Percentiles rank a stretch among this genome's conserved stretches.
Conservation (phyloP, 805 yeast genomes). For the Wickerhamomyces ciferrii region DNA sequence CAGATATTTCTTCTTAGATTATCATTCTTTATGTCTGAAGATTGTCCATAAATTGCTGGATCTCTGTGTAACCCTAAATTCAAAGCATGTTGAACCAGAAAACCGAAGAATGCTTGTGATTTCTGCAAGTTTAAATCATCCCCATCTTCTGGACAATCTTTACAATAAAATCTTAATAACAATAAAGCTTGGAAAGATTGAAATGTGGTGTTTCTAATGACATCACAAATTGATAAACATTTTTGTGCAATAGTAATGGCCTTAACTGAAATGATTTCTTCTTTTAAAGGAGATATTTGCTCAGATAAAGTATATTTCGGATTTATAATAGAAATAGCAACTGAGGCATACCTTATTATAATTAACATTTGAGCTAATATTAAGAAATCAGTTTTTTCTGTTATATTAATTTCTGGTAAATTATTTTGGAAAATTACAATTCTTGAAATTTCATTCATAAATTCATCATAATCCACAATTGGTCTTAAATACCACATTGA, state of each 20-base stretch:
- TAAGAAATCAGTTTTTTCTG: background rate
- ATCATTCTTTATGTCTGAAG: background rate
- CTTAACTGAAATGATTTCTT: background rate
- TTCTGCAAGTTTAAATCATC: background rate
- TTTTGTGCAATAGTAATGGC: background rate
- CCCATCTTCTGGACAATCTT: background rate
- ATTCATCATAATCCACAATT: background rate
- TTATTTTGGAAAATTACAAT: background rate
- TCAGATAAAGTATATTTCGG: background rate
- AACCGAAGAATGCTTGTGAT: background rate
- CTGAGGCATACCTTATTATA: background rate
- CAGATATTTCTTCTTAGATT: background rate
- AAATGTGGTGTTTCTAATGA: background rate
- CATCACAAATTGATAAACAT: background rate
- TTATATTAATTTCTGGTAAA: background rate
- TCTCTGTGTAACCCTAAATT: background rate
- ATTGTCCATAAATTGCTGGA: background rate
- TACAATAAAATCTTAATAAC: background rate
- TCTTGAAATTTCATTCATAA: background rate
- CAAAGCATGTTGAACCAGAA: background rate
- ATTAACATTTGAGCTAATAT: background rate
- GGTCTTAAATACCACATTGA: background rate
- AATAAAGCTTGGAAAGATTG: conserved; percentile 5
- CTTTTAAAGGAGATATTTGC: background rate
- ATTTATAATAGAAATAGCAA: background rate